Evolutionary conservation across 2,329 filamentous ascomycete species (phyloP).

Genomic region (Pseudogymnoascus sp.): DNA sequence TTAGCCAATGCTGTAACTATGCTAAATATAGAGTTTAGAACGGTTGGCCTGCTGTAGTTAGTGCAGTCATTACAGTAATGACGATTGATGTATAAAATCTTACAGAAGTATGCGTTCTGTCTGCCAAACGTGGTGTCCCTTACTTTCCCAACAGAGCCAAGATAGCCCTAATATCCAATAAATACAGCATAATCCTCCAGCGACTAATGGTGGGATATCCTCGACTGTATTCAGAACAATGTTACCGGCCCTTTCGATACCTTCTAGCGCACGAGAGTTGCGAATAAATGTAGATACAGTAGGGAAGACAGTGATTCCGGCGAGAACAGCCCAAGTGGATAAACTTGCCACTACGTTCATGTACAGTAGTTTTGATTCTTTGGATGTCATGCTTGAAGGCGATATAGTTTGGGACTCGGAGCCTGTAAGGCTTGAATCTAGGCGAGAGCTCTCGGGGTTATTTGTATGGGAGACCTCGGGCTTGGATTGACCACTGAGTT

Average conservation of each 20-base stretch:
- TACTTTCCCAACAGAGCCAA: background rate
- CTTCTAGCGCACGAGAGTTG: slow-evolving; percentile 11
- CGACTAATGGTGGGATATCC: slow-evolving; percentile 21
- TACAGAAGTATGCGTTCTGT: slow-evolving; percentile 23
- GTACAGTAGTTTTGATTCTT: background rate
- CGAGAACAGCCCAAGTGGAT: slow-evolving; percentile 24
- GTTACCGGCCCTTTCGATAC: slow-evolving; percentile 12
- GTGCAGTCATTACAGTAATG: background rate
- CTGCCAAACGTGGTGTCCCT: slow-evolving; percentile 25
- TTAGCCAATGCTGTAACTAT: slow-evolving; percentile 24
- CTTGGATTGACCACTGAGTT: background rate
- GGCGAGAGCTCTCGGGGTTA: background rate
- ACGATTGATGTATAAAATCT: slow-evolving; percentile 3
- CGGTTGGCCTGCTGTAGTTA: slow-evolving; percentile 19
- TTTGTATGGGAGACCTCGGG: background rate
- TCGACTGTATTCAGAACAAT: slow-evolving; percentile 19
- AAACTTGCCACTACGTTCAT: slow-evolving; percentile 24
- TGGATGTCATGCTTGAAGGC: background rate
- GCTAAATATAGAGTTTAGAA: slow-evolving; percentile 23
- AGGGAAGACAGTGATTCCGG: slow-evolving; percentile 26
- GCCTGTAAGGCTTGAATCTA: background rate
- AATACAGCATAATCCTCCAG: slow-evolving; percentile 18
- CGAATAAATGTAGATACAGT: slow-evolving; percentile 23
- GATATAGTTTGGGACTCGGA: background rate
- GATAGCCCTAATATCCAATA: slow-evolving; percentile 19